These are phyloP conservation scores for Cytidiella melzeri DNA, from an alignment of 768 basidiomycete species.

Conservation along the genomic window DNA sequence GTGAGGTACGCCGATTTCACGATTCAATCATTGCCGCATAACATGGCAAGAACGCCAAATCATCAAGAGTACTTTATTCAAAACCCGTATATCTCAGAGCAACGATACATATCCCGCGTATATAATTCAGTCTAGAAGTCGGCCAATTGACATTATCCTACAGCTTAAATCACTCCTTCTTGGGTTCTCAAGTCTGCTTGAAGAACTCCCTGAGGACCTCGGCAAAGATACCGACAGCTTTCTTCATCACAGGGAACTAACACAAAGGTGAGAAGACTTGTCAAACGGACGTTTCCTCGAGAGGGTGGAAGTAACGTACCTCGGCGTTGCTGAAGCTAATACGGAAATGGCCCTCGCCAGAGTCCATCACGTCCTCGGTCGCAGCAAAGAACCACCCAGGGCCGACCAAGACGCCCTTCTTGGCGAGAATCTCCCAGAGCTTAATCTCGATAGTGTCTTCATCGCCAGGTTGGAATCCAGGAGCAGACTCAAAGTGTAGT, in stretches of 20 bases:
- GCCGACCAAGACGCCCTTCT: conserved; percentile 55
- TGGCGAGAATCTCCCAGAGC: conserved; percentile 55
- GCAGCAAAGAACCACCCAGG: conserved; percentile 54
- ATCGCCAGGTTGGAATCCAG: conserved; percentile 28
- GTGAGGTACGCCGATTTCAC: too few relatives aligned
- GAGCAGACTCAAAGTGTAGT: conserved; percentile 59
- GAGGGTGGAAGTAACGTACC: conserved; percentile 28
- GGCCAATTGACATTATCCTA: too few relatives aligned
- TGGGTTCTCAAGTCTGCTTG: too few relatives aligned
- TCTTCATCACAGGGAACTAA: conserved; percentile 34
- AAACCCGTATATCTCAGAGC: too few relatives aligned
- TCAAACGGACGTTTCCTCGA: neutral
- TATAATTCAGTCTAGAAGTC: too few relatives aligned
- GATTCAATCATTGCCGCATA: too few relatives aligned
- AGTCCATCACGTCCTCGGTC: conserved; percentile 15
- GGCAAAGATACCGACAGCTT: conserved; percentile 41
- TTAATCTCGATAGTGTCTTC: conserved; percentile 45
- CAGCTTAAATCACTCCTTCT: too few relatives aligned
- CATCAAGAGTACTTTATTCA: too few relatives aligned
- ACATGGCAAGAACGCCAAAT: too few relatives aligned
- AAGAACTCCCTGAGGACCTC: conserved; percentile 40
- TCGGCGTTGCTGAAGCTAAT: conserved; percentile 50
- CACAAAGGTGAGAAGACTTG: neutral
- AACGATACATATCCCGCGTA: too few relatives aligned
- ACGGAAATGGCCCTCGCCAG: conserved; percentile 44